Evolutionary conservation across 768 basidiomycete genomes (phyloP).

Genomic region (Tephrocybe sp.): DNA sequence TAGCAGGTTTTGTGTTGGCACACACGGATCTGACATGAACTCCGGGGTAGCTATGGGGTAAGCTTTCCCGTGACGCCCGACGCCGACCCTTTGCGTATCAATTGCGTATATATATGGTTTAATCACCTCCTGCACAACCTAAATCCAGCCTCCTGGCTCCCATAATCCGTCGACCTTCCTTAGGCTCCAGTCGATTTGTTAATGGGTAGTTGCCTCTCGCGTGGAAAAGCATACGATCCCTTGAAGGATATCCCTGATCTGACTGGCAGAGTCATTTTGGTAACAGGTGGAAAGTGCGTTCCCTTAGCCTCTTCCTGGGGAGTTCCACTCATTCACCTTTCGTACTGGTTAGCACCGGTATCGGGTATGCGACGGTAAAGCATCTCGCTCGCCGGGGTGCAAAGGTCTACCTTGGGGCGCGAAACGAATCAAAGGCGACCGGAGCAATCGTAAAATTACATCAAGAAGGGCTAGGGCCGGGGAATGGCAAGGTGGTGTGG

Average conservation of each 20-base stretch:
- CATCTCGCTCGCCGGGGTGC: slow-evolving; percentile 46
- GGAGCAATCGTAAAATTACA: slow-evolving; percentile 22
- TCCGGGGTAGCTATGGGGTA: too few relatives aligned
- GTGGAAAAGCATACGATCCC: slow-evolving; percentile 12
- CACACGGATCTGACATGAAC: too few relatives aligned
- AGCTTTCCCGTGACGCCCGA: too few relatives aligned
- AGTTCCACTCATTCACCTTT: not conserved
- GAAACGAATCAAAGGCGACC: slow-evolving; percentile 30
- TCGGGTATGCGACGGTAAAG: slow-evolving; percentile 44
- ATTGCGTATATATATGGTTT: not conserved
- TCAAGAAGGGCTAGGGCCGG: slow-evolving; percentile 25
- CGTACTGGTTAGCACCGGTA: slow-evolving; percentile 31
- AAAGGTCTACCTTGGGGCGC: slow-evolving; percentile 49
- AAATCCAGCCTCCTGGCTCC: too few relatives aligned
- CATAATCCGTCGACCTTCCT: too few relatives aligned
- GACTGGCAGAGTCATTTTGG: slow-evolving; percentile 14
- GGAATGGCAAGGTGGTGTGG: slow-evolving; percentile 30
- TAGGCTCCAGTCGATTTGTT: not conserved
- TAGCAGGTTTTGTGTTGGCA: too few relatives aligned
- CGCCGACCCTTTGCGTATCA: too few relatives aligned
- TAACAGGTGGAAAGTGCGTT: slow-evolving; percentile 16
- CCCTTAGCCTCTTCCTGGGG: not conserved
- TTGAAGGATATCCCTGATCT: slow-evolving; percentile 17
- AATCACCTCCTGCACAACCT: too few relatives aligned
- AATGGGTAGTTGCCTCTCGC: slow-evolving; percentile 12